Conservation (phyloP, 768 basidiomycete species). For the Auricularia auricula-judae region DNA sequence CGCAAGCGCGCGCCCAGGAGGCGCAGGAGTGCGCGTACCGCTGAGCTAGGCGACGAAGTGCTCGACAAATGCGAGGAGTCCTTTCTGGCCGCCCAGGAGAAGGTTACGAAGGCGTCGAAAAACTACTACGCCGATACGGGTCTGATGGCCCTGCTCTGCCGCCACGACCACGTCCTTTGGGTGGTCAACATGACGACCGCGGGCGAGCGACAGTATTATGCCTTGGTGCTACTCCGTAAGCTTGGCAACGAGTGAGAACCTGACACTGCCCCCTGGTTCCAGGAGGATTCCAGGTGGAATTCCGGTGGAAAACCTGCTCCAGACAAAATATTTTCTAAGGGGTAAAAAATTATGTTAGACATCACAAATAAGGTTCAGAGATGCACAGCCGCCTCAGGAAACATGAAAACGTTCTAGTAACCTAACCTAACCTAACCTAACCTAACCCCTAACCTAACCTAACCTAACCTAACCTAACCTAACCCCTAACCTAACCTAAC, state of each 20-base stretch:
- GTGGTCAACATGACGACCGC: conserved; percentile 30
- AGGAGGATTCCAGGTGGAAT: too few species aligned
- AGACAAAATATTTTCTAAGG: too few species aligned
- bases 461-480: too few species aligned
- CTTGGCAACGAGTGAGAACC: conserved; percentile 15
- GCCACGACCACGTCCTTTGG: conserved; percentile 17
- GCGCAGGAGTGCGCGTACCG: background rate
- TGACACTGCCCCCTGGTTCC: too few species aligned
- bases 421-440: too few species aligned
- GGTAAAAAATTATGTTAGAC: too few species aligned
- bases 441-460: too few species aligned
- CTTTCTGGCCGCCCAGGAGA: background rate
- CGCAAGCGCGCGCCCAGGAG: background rate
- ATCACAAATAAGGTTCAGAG: too few species aligned
- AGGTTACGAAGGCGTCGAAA: conserved; percentile 10
- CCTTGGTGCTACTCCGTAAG: conserved; percentile 22
- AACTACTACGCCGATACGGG: conserved; percentile 12
- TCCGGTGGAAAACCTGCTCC: too few species aligned
- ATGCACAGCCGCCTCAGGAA: too few species aligned
- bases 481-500: too few species aligned
- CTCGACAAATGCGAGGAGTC: conserved; percentile 1
- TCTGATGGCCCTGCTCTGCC: conserved; percentile 11
- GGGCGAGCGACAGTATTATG: conserved; percentile 30
- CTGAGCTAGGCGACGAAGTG: background rate
- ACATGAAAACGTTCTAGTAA: too few species aligned